Conservation (phyloP, 2,329 filamentous ascomycete genomes). For the Apiospora aurea region DNA sequence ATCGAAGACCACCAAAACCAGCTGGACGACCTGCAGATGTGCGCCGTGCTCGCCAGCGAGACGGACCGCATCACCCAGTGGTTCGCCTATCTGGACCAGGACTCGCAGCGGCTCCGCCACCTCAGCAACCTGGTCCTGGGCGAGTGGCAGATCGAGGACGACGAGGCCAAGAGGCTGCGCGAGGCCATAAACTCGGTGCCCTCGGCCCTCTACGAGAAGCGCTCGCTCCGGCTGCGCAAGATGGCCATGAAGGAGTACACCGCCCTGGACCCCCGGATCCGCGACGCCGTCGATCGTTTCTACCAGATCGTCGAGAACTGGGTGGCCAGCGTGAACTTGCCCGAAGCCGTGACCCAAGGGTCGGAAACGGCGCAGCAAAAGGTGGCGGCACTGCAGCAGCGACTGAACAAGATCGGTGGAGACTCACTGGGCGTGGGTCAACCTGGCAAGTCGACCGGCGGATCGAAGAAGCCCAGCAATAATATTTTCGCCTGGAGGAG, state of each 20-base stretch:
- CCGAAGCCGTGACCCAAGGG: neutral
- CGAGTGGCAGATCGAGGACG: neutral
- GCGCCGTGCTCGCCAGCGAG: neutral
- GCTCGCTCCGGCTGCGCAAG: constrained; percentile 27
- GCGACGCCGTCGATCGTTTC: constrained; percentile 33
- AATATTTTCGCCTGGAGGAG: neutral
- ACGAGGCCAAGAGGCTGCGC: neutral
- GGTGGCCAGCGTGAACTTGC: neutral
- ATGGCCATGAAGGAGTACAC: constrained; percentile 35
- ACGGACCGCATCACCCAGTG: neutral
- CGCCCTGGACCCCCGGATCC: constrained; percentile 32
- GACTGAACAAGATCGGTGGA: neutral
- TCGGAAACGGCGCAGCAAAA: neutral
- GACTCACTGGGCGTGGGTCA: neutral
- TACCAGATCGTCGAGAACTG: neutral
- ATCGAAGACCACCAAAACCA: neutral
- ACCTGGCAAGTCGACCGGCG: neutral
- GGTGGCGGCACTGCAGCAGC: neutral
- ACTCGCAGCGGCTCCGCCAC: neutral
- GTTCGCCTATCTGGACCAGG: neutral
- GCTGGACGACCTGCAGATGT: neutral
- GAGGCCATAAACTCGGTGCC: constrained; percentile 31
- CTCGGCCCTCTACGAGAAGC: constrained; percentile 32
- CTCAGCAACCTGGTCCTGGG: neutral
- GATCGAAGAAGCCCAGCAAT: neutral